Conservation (phyloP, 2,329 filamentous ascomycete genomes). For the Aspergillus sp. region DNA sequence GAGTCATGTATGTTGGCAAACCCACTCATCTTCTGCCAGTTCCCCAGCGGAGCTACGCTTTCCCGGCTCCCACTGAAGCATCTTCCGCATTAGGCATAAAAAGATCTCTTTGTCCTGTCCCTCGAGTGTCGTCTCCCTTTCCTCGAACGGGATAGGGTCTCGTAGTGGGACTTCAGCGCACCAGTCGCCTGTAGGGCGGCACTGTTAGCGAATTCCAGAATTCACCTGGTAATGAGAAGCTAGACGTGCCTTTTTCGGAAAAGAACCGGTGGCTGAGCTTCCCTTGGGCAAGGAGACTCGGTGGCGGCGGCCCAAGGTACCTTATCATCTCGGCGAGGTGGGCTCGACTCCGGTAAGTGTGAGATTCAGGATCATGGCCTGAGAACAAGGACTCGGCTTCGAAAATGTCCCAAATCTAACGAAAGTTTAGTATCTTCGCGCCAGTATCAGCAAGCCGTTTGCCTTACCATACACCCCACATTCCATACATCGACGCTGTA, state of each 20-base stretch:
- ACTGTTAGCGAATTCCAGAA: conserved; percentile 5
- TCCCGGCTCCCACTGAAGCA: conserved; percentile 27
- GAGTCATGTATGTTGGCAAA: conserved; percentile 6
- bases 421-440: conserved; percentile 5
- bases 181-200: conserved; percentile 19
- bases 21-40: conserved; percentile 21
- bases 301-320: conserved; percentile 38
- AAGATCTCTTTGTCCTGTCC: conserved; percentile 23
- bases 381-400: conserved; percentile 39
- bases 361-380: conserved; percentile 29
- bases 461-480: conserved; percentile 41
- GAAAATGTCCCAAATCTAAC: conserved; percentile 42
- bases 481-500: conserved; percentile 47
- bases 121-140: conserved; percentile 30
- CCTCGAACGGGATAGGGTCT: conserved; percentile 21
- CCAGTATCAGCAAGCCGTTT: conserved; percentile 4
- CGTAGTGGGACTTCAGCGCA: conserved; percentile 11
- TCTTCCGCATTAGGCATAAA: conserved; percentile 25
- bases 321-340: conserved; percentile 43
- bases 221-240: neutral
- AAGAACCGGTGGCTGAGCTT: conserved; percentile 31
- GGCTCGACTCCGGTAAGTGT: conserved; percentile 35
- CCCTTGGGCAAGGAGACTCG: conserved; percentile 24
- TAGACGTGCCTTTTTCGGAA: conserved; percentile 22
- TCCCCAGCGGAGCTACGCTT: conserved; percentile 23